These are phyloP conservation scores for Epicoccum nigrum DNA, from an alignment of 2,329 filamentous ascomycete species.

Conservation along the genomic window DNA sequence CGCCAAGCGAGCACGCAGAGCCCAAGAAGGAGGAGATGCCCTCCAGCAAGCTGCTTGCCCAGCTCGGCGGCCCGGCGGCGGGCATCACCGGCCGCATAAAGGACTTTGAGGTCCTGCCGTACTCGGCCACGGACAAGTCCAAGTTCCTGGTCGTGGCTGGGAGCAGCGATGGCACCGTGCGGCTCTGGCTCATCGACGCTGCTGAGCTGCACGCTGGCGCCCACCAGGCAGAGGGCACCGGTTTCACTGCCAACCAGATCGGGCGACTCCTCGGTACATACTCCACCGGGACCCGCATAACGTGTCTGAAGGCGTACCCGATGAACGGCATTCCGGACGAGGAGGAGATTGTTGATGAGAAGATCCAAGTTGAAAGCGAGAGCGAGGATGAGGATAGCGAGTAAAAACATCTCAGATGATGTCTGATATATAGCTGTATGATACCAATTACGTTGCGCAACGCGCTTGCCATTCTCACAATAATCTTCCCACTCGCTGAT, in stretches of 20 bases:
- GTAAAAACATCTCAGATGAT: constrained; percentile 7
- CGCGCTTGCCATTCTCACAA: too few species aligned
- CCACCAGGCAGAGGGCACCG: constrained; percentile 22
- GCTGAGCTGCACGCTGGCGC: constrained; percentile 30
- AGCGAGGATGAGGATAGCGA: constrained; percentile 32
- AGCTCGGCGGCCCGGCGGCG: constrained; percentile 75
- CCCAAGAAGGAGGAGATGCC: constrained; percentile 60
- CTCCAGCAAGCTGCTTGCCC: constrained; percentile 66
- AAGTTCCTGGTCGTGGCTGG: constrained; percentile 68
- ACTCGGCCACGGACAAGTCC: constrained; percentile 49
- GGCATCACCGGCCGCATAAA: constrained; percentile 79
- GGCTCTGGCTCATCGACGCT: constrained; percentile 70
- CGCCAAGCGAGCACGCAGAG: constrained; percentile 36
- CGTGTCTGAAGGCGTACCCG: constrained; percentile 82
- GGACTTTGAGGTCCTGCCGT: constrained; percentile 74
- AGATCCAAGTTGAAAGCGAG: constrained; percentile 23
- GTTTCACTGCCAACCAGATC: constrained; percentile 53
- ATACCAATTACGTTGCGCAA: constrained; percentile 17
- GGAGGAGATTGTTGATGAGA: constrained; percentile 29
- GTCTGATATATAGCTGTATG: constrained; percentile 5
- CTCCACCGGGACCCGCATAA: constrained; percentile 86
- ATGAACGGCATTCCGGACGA: constrained; percentile 65
- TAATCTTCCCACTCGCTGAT: too few species aligned
- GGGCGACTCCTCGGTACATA: constrained; percentile 77
- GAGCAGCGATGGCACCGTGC: constrained; percentile 84